Percentiles rank a stretch among this genome's conserved stretches.
Evolutionary conservation across 768 basidiomycete species (phyloP).

Genomic region (Termitomyces titanicus): DNA sequence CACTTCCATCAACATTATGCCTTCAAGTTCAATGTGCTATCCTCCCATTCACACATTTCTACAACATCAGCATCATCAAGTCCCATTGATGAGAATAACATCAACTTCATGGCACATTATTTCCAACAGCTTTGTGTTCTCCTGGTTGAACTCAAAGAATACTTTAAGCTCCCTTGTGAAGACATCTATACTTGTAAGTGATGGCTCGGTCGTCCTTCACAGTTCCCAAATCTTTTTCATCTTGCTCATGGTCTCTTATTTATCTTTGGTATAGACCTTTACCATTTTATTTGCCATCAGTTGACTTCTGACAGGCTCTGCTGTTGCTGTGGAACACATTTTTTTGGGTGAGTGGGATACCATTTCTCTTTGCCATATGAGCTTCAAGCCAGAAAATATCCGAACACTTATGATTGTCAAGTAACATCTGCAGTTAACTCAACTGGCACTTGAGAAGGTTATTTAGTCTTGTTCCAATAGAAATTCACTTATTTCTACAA

Average conservation of each 20-base stretch:
- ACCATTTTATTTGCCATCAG: background rate
- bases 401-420: too few species aligned
- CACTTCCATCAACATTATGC: too few species aligned
- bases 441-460: too few species aligned
- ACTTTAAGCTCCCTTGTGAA: conserved; percentile 19
- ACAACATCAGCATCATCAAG: conserved; percentile 12
- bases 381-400: too few species aligned
- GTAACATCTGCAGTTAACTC: too few species aligned
- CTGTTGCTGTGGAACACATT: conserved; percentile 19
- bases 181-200: conserved; percentile 22
- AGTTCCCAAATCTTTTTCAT: conserved; percentile 18
- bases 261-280: conserved; percentile 21
- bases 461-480: conserved; percentile 13
- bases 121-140: background rate
- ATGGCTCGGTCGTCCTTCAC: background rate
- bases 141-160: conserved; percentile 21
- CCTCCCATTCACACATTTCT: too few species aligned
- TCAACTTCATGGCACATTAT: background rate
- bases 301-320: conserved; percentile 14
- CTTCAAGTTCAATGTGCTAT: too few species aligned
- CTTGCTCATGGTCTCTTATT: conserved; percentile 17
- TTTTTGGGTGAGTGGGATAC: too few species aligned
- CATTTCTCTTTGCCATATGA: too few species aligned
- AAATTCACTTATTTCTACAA: conserved; percentile 19
- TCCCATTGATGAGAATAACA: conserved; percentile 10